These are phyloP conservation scores for Lasiodiplodia sp. DNA, from an alignment of 2,329 filamentous ascomycete species.

Conservation along the genomic window DNA sequence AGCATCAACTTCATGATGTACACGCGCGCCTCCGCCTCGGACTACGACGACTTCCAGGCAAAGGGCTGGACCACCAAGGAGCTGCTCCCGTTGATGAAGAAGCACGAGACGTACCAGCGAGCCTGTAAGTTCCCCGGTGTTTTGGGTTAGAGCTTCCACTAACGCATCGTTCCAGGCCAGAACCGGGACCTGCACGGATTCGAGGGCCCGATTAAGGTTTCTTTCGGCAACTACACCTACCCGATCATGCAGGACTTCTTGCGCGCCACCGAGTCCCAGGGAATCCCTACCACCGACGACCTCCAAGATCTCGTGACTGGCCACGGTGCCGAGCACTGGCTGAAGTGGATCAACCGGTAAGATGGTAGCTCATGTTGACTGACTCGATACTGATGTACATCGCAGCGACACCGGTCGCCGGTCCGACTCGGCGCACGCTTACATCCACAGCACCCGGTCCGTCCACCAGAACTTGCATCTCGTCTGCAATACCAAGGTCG, in stretches of 20 bases:
- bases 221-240: conserved; percentile 80
- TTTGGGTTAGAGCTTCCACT: neutral
- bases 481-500: conserved; percentile 77
- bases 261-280: conserved; percentile 74
- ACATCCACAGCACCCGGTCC: conserved; percentile 77
- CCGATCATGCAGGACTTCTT: conserved; percentile 85
- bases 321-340: conserved; percentile 79
- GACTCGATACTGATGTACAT: conserved; percentile 5
- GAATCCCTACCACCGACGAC: conserved; percentile 78
- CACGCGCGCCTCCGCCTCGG: conserved; percentile 73
- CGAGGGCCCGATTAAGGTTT: conserved; percentile 82
- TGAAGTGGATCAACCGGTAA: conserved; percentile 81
- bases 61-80: conserved; percentile 82
- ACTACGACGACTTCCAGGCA: conserved; percentile 81
- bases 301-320: conserved; percentile 74
- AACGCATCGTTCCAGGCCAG: conserved; percentile 48
- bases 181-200: conserved; percentile 75
- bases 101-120: conserved; percentile 79
- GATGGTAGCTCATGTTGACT: conserved; percentile 32
- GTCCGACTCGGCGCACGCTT: conserved; percentile 78
- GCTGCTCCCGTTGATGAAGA: conserved; percentile 77
- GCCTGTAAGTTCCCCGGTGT: conserved; percentile 54
- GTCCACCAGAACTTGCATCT: conserved; percentile 75
- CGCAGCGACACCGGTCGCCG: conserved; percentile 68
- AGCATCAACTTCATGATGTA: conserved; percentile 86